Base-by-base conservation (phyloP, 208 protist genomes). In the Leptomonas seymouri region DNA sequence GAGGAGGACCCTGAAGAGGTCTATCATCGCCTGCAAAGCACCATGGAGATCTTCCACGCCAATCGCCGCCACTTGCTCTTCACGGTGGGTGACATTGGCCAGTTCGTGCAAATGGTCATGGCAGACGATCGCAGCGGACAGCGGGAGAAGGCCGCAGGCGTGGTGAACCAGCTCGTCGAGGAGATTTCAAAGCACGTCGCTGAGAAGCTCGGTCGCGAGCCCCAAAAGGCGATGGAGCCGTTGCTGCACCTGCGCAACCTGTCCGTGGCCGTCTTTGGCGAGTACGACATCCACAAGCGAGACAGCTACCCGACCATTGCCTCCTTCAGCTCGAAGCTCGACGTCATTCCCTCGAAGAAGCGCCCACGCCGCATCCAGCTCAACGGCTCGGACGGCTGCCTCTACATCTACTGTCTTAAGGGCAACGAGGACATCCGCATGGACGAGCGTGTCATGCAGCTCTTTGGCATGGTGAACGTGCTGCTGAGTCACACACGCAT, bases 361-460 rank as follows among this genome's bases (percentile, higher is more conserved):
- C 87, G 98, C 18, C 99, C 99, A 21, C 84, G 99, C 23, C 97
- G 98, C 80, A 90, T 99, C 20, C 97, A 93, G 50, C 91, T 99
- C 12, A 91, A 93, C 67, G 98, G 98, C 21, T 97, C 85, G 9
- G 97, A 99, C 80, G 98, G 98, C 30, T 81, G 85, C 5, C 84
- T 96, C 25, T 99, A 99, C 87, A 80, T 85, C 21, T 99, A 98
- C 90, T 94, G 99, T 50, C 86, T 99, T 9, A 99, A 99, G 78
- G 99, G 98, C 25, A 98, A 99, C 76, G 98, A 99, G 82, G 97
- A 99, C 78, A 93, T 99, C 51, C 90, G 98, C 31, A 98, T 99
- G 97, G 99, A 99, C 81, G 99, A 99, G 89, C 93, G 99, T 25
- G 99, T 99, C 28, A 99, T 99, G 99, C 99, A 99, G 90, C 89